Conservation (phyloP, 352 stramenopile genomes). For the Halophytophthora polymorphica region DNA sequence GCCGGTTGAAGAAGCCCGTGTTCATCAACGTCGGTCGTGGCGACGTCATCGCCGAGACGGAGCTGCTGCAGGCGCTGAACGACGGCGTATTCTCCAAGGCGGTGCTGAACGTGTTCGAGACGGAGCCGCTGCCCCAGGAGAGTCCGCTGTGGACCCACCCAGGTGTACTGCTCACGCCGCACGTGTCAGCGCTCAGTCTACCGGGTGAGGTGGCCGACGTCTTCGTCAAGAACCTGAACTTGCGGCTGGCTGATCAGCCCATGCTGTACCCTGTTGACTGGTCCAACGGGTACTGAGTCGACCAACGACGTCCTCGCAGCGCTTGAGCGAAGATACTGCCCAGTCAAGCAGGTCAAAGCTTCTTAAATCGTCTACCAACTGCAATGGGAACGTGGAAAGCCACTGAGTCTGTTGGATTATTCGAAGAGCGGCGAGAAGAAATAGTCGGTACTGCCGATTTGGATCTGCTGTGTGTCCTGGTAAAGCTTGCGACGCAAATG, state of each 20-base stretch:
- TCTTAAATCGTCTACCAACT: too few relatives aligned
- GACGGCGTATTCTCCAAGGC: conserved; percentile 50
- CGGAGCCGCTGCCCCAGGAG: conserved; percentile 37
- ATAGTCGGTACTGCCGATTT: conserved; percentile 61
- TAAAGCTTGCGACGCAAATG: conserved; percentile 54
- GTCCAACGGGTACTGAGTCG: conserved; percentile 41
- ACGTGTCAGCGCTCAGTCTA: conserved; percentile 78
- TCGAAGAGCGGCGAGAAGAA: conserved; percentile 65
- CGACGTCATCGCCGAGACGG: conserved; percentile 72
- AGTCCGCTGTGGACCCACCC: conserved; percentile 68
- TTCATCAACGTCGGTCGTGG: conserved; percentile 89
- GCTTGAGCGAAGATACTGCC: too few relatives aligned
- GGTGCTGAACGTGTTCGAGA: conserved; percentile 63
- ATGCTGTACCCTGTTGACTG: conserved; percentile 55
- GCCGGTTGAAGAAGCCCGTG: conserved; percentile 53
- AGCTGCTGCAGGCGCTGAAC: conserved; percentile 71
- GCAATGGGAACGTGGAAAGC: too few relatives aligned
- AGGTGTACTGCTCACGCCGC: conserved; percentile 71
- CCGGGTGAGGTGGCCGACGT: conserved; percentile 73
- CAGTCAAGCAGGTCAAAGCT: too few relatives aligned
- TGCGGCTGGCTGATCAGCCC: conserved; percentile 29
- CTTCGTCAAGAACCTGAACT: conserved; percentile 63
- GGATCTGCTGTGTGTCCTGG: conserved; percentile 57
- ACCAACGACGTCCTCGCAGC: not conserved
- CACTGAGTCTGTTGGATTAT: conserved; percentile 8